Evolutionary conservation across 2,329 filamentous ascomycete species (phyloP).

Genomic region (Sporothrix euskadiensis): DNA sequence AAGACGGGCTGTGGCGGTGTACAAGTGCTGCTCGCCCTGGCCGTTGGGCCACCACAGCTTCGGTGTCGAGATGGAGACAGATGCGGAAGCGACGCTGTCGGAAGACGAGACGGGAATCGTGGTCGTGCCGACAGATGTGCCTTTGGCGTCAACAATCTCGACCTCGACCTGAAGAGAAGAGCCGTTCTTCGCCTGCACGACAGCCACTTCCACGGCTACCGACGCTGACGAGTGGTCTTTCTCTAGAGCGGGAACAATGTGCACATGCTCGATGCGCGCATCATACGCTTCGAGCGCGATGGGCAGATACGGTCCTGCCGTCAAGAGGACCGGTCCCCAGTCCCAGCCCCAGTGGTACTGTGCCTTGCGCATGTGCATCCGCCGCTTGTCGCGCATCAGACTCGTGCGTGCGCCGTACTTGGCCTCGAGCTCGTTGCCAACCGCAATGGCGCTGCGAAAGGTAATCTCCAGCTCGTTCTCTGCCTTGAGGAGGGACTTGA

Average conservation of each 20-base stretch:
- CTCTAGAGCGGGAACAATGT: conserved; percentile 50
- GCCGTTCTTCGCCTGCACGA: not conserved
- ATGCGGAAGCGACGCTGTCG: not conserved
- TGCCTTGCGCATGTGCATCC: conserved; percentile 61
- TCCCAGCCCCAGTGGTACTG: conserved; percentile 58
- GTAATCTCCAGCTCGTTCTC: conserved; percentile 61
- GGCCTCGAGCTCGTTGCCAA: conserved; percentile 60
- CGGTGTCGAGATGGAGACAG: conserved; percentile 41
- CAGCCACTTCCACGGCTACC: not conserved
- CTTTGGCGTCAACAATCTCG: not conserved
- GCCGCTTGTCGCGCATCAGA: conserved; percentile 65
- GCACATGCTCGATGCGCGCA: conserved; percentile 55
- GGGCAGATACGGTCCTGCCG: conserved; percentile 71
- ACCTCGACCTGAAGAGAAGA: not conserved
- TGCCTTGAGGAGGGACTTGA: conserved; percentile 48
- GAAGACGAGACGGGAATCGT: not conserved
- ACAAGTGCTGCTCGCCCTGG: conserved; percentile 75
- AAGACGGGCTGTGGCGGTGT: conserved; percentile 56
- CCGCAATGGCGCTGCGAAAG: conserved; percentile 59
- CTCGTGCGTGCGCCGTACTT: conserved; percentile 55
- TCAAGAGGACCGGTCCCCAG: conserved; percentile 59
- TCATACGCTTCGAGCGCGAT: conserved; percentile 71
- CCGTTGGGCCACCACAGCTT: conserved; percentile 74
- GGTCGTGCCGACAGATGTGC: not conserved
- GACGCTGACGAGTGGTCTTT: not conserved